phyloP scores from a whole-genome alignment of 257 asterid genomes.

The Osmanthus fragrans region DNA sequence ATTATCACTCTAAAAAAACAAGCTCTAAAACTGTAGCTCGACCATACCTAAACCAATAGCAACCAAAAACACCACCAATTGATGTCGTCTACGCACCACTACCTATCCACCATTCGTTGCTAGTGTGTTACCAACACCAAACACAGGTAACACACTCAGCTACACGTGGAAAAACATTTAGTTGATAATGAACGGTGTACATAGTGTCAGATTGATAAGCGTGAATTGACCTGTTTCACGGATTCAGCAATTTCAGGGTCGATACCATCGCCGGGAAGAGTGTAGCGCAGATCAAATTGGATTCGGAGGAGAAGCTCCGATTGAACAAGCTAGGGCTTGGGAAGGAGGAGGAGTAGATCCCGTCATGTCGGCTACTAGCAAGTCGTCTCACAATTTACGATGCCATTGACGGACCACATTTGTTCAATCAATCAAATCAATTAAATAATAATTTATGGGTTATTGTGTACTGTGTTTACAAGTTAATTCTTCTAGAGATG shows the following conservation, averaged over 20 bases:
- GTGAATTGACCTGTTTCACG: conserved; percentile 56
- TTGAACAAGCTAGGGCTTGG: conserved; percentile 32
- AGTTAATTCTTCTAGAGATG: conserved; percentile 15
- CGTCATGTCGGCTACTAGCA: conserved; percentile 43
- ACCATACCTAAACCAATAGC: too few relatives aligned
- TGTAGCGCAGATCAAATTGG: conserved; percentile 80
- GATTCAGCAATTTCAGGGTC: conserved; percentile 92
- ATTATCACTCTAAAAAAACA: too few relatives aligned
- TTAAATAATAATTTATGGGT: neutral
- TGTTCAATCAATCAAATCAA: too few relatives aligned
- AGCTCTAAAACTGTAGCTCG: too few relatives aligned
- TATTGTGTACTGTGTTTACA: too few relatives aligned
- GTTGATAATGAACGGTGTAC: neutral
- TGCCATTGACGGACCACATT: too few relatives aligned
- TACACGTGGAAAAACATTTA: neutral
- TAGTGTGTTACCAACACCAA: too few relatives aligned
- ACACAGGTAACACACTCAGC: neutral
- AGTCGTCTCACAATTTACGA: conserved; percentile 59
- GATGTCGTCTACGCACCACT: too few relatives aligned
- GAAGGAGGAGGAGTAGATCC: conserved; percentile 29
- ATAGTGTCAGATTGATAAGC: neutral
- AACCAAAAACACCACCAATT: too few relatives aligned
- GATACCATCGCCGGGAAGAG: conserved; percentile 94
- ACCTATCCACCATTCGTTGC: too few relatives aligned
- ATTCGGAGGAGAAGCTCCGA: conserved; percentile 50